Evolutionary conservation across 2,329 filamentous ascomycete genomes (phyloP), one percentile per base, ranked within the genome.

Genomic region (Clarireedia monteithiana): DNA sequence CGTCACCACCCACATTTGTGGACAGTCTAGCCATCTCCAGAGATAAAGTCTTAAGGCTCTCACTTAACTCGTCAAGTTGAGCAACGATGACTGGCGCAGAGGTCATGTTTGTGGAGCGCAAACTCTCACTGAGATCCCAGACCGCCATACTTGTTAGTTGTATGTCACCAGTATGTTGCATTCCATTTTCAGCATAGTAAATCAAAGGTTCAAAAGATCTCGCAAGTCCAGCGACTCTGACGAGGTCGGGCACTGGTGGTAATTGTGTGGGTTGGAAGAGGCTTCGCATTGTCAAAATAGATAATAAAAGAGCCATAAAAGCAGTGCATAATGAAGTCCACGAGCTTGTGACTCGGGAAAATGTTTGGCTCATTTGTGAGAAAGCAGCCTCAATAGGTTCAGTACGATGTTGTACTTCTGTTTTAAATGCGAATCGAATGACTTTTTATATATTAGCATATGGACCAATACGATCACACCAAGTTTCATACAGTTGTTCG

Each of bases 201-300:
- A 97, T 95, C 46, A 96, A 79, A 5, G 92, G 92, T 70, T 96
- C 92, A 67, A 96, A 95, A 9, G 90, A 90, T 65, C 89, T 89
- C 49, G 91, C 91, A 62, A 97, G 82, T 51, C 87, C 85, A 4
- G 91, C 91, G 24, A 96, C 86, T 70, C 95, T 96, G 68, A 96
- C 86, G 15, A 97, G 78, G 68, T 96, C 91, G 0, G 89, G 89
- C 2, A 88, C 85, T 12, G 77, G 83, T 38, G 77, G 83, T 39
- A 81, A 77, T 5, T 76, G 71, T 30, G 83, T 85, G 10, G 90
- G 88, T 57, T 86, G 79, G 51, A 89, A 81, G 15, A 95, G 73
- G 9, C 82, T 78, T 59, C 84, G 81, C 63, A 89, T 70, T 23
- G 85, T 74, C 6, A 83, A 75, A 64, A 89, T 77, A 10, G 85